A percentile compares a stretch with the other conserved stretches of the same genome.
Evolutionary conservation across 306 rosid genomes (phyloP).

Genomic region (Heteromeles arbutifolia): DNA sequence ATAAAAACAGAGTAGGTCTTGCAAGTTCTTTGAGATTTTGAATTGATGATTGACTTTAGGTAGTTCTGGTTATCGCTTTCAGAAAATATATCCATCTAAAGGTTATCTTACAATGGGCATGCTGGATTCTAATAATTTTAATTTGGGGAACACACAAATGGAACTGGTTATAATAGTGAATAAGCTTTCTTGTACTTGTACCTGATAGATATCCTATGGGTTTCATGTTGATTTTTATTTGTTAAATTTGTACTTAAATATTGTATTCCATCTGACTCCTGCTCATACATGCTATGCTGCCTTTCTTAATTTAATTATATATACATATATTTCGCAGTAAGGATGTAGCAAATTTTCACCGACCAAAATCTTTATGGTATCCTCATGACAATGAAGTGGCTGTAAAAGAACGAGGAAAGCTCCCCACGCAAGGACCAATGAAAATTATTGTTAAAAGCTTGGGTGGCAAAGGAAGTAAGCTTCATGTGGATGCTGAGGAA

Average conservation of each 20-base stretch:
- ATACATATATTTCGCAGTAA: constrained; percentile 48
- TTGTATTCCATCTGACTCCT: constrained; percentile 1
- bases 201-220: not conserved
- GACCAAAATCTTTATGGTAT: constrained; percentile 92
- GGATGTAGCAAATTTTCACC: constrained; percentile 94
- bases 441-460: constrained; percentile 81
- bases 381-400: constrained; percentile 85
- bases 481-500: constrained; percentile 76
- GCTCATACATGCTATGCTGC: constrained; percentile 17
- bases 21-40: not conserved
- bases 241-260: not conserved
- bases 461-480: constrained; percentile 90
- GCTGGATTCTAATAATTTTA: too few relatives aligned
- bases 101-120: too few relatives aligned
- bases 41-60: not conserved
- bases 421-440: constrained; percentile 72
- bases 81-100: not conserved
- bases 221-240: not conserved
- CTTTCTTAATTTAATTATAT: not conserved
- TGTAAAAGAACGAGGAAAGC: constrained; percentile 73
- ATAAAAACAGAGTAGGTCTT: not conserved
- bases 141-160: too few relatives aligned
- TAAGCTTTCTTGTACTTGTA: not conserved
- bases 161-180: too few relatives aligned
- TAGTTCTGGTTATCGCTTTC: not conserved